A percentile compares a stretch with the other conserved stretches of the same genome.
Evolutionary conservation across 768 basidiomycete species (phyloP).

Genomic region (Dentipellis sp.): DNA sequence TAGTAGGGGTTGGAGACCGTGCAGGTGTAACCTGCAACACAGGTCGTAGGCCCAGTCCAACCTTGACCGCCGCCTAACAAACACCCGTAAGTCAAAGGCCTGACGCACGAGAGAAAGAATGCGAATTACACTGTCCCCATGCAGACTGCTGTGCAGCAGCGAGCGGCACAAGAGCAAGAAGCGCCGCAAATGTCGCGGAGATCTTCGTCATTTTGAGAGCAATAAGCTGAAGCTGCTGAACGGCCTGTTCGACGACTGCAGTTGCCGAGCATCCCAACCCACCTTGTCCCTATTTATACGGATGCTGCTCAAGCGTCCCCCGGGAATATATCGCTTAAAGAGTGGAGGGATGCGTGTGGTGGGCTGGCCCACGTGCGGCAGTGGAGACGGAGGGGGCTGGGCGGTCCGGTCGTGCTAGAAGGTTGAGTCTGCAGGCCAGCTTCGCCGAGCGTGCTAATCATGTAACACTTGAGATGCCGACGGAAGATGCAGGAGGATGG

Average conservation of each 20-base stretch:
- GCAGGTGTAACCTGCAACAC: conserved; percentile 23
- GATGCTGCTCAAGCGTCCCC: background rate
- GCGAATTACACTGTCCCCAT: conserved; percentile 13
- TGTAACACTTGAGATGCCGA: background rate
- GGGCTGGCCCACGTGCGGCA: background rate
- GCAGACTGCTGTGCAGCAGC: conserved; percentile 11
- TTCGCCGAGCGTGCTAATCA: background rate
- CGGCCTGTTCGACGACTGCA: too few species aligned
- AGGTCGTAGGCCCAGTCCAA: conserved; percentile 27
- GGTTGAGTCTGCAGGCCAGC: background rate
- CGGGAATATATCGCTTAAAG: background rate
- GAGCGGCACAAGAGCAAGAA: conserved; percentile 7
- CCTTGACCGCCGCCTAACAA: conserved; percentile 26
- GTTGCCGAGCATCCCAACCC: background rate
- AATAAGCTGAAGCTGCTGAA: too few species aligned
- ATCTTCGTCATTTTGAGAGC: background rate
- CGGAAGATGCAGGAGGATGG: background rate
- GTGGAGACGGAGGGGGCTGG: background rate
- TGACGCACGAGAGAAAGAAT: background rate
- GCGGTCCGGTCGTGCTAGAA: background rate
- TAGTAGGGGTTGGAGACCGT: background rate
- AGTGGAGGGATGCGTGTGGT: background rate
- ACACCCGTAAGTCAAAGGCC: background rate
- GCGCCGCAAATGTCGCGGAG: background rate
- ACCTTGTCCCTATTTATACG: background rate